These are phyloP conservation scores for Mychonastes homosphaera DNA, from an alignment of 139 green algal genomes.

Conservation along the genomic window DNA sequence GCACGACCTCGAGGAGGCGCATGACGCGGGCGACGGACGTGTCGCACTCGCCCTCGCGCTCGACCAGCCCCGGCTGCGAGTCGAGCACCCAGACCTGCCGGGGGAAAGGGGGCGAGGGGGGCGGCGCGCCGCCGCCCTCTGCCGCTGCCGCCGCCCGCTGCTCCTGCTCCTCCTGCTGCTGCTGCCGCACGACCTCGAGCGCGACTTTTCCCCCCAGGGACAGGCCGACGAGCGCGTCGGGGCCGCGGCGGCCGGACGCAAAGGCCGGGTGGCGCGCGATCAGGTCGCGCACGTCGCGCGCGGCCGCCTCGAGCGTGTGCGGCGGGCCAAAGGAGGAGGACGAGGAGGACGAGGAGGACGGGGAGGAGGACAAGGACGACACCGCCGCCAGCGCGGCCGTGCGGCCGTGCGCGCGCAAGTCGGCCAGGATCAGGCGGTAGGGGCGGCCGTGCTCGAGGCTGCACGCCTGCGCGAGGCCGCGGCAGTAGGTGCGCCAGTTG, in stretches of 20 bases:
- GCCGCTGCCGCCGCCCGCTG: background rate
- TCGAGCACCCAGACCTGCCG: conserved; percentile 61
- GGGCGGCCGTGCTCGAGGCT: background rate
- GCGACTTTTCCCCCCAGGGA: conserved; percentile 69
- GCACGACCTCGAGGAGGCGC: conserved; percentile 21
- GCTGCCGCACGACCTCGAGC: conserved; percentile 33
- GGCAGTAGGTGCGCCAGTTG: conserved; percentile 23
- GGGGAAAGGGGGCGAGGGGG: background rate
- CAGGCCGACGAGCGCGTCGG: conserved; percentile 49
- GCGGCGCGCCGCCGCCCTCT: background rate
- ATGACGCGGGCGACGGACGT: conserved; percentile 20
- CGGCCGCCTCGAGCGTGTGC: conserved; percentile 52
- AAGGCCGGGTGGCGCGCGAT: conserved; percentile 3
- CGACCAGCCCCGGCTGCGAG: conserved; percentile 46
- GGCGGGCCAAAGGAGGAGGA: conserved; percentile 42
- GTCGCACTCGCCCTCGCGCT: conserved; percentile 11
- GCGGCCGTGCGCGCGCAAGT: conserved; percentile 14
- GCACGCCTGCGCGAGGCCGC: background rate
- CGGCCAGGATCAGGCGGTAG: background rate
- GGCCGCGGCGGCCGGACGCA: background rate
- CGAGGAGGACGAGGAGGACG: no score
- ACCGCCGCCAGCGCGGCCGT: background rate
- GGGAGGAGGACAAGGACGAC: no score
- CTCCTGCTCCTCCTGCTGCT: background rate
- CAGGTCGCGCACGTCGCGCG: conserved; percentile 47